These are phyloP conservation scores for Didymella pinodella DNA, from an alignment of 2,329 filamentous ascomycete genomes.

Conservation along the genomic window DNA sequence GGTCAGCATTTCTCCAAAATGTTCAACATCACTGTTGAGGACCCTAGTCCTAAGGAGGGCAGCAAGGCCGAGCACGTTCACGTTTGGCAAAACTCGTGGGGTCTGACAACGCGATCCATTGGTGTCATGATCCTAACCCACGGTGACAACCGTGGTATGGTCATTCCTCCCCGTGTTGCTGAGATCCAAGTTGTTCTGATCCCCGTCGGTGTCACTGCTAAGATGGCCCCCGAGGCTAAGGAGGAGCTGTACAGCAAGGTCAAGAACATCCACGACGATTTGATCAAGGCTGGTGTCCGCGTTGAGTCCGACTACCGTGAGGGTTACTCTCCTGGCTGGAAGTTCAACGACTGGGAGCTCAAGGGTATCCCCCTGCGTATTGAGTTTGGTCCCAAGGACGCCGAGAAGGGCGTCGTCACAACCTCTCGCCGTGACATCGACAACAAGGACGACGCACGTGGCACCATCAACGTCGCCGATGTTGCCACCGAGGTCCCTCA, in stretches of 20 bases:
- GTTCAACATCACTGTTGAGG: slow-evolving; percentile 98
- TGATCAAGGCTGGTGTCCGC: slow-evolving; percentile 78
- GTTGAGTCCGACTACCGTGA: slow-evolving; percentile 85
- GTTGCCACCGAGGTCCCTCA: slow-evolving; percentile 76
- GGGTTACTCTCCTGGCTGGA: slow-evolving; percentile 90
- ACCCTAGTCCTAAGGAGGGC: slow-evolving; percentile 72
- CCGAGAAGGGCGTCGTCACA: slow-evolving; percentile 82
- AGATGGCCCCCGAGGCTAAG: slow-evolving; percentile 72
- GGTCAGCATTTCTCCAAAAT: slow-evolving; percentile 99
- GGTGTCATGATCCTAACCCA: slow-evolving; percentile 99
- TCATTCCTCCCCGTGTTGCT: slow-evolving; percentile 88
- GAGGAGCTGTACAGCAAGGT: slow-evolving; percentile 78
- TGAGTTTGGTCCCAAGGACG: slow-evolving; percentile 95
- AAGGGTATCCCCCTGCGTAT: slow-evolving; percentile 93
- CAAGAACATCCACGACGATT: slow-evolving; percentile 71
- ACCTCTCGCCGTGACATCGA: slow-evolving; percentile 85
- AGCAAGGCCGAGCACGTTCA: slow-evolving; percentile 74
- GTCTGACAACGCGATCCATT: slow-evolving; percentile 94
- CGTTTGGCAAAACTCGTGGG: slow-evolving; percentile 99
- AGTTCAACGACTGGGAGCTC: slow-evolving; percentile 99
- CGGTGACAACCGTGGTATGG: slow-evolving; percentile 92
- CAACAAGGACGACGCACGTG: slow-evolving; percentile 68
- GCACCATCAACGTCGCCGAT: slow-evolving; percentile 77
- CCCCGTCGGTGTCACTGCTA: slow-evolving; percentile 88
- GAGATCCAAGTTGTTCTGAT: slow-evolving; percentile 87